Conservation (phyloP, 306 rosid species). For the Rosa persica region DNA sequence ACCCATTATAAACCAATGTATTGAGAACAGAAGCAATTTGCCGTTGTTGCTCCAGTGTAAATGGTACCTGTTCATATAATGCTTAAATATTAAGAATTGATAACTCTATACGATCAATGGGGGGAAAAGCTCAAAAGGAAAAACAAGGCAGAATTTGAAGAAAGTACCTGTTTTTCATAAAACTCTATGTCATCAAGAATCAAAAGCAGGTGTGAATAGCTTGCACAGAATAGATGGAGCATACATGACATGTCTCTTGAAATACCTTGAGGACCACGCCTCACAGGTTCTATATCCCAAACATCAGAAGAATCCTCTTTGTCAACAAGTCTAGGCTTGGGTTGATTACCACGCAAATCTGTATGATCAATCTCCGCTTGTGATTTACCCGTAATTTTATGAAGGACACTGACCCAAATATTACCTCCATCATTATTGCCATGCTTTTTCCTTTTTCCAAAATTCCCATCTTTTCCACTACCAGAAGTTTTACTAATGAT, state of each 20-base stretch:
- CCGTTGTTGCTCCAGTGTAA: constrained; percentile 84
- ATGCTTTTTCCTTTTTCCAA: constrained; percentile 54
- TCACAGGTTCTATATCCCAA: constrained; percentile 79
- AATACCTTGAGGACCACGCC: constrained; percentile 77
- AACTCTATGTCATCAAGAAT: constrained; percentile 97
- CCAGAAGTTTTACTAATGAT: constrained; percentile 32
- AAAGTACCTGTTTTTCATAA: constrained; percentile 86
- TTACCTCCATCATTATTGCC: constrained; percentile 56
- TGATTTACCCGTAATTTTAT: constrained; percentile 75
- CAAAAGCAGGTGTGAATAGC: constrained; percentile 90
- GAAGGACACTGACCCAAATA: constrained; percentile 74
- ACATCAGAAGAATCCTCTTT: constrained; percentile 49
- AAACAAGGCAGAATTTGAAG: constrained; percentile 8
- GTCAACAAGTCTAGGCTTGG: constrained; percentile 46
- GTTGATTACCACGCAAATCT: constrained; percentile 35
- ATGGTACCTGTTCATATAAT: constrained; percentile 71
- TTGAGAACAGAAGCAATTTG: constrained; percentile 80
- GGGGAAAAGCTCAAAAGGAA: constrained; percentile 6
- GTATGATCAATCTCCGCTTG: constrained; percentile 42
- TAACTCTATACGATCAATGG: constrained; percentile 8
- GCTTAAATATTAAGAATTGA: constrained; percentile 25
- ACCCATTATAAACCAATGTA: constrained; percentile 86
- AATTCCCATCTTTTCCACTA: constrained; percentile 38
- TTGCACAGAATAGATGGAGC: constrained; percentile 90
- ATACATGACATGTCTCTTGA: constrained; percentile 63